phyloP scores from a whole-genome alignment of 805 yeast species.

The Yamadazyma ubonensis region DNA sequence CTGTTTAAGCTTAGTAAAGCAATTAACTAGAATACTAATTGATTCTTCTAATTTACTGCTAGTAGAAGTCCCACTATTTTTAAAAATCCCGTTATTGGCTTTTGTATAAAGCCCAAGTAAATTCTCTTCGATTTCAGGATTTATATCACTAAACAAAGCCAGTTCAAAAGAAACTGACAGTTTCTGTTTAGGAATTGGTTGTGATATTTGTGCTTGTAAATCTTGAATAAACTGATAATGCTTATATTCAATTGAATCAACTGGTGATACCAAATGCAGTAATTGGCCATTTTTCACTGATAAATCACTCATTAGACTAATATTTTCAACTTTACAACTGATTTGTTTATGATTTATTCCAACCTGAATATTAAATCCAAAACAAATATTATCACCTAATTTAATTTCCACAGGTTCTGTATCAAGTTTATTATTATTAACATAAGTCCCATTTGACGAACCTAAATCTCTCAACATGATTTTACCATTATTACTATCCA shows the following conservation, averaged over 20 bases:
- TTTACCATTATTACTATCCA: slow-evolving; percentile 61
- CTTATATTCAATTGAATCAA: slow-evolving; percentile 30
- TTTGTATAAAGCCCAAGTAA: slow-evolving; percentile 48
- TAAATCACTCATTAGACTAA: slow-evolving; percentile 50
- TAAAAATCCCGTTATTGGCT: slow-evolving; percentile 54
- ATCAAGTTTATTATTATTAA: slow-evolving; percentile 71
- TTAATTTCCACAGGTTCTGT: slow-evolving; percentile 61
- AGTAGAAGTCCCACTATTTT: slow-evolving; percentile 58
- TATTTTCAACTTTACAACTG: slow-evolving; percentile 75
- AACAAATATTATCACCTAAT: slow-evolving; percentile 83
- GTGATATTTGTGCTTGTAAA: slow-evolving; percentile 17
- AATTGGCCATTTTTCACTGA: slow-evolving; percentile 7
- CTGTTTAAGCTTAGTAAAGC: slow-evolving; percentile 56
- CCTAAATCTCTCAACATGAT: slow-evolving; percentile 82
- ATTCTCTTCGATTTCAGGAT: slow-evolving; percentile 48
- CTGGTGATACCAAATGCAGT: slow-evolving; percentile 4
- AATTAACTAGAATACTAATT: slow-evolving; percentile 52
- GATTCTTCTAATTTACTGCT: slow-evolving; percentile 55
- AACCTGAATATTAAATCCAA: slow-evolving; percentile 85
- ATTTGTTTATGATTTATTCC: slow-evolving; percentile 78
- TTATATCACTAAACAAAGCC: slow-evolving; percentile 64
- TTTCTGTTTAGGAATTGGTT: not conserved
- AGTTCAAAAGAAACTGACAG: slow-evolving; percentile 12
- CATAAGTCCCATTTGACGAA: slow-evolving; percentile 91
- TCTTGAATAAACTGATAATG: slow-evolving; percentile 38